Percentiles rank a stretch among this genome's conserved stretches.
phyloP scores from a whole-genome alignment of 306 rosid species.

The Chamaecrista fasciculata region DNA sequence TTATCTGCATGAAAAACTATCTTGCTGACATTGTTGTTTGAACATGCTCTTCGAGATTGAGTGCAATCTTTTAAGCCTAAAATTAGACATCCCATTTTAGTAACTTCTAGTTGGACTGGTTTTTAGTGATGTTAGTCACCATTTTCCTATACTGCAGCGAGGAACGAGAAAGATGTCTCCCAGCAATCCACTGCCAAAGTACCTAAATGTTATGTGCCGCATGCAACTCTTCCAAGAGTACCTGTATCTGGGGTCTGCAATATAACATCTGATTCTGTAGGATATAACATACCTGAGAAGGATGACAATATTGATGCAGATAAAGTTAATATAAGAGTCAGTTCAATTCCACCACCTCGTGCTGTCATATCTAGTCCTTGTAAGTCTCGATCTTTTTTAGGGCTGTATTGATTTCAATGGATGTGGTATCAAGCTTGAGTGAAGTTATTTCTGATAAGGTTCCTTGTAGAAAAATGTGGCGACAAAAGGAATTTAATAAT shows the following conservation, averaged over 20 bases:
- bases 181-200: conserved; percentile 39
- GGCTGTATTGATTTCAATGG: conserved; percentile 13
- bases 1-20: conserved; percentile 16
- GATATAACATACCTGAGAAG: conserved; percentile 39
- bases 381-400: conserved; percentile 27
- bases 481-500: background rate
- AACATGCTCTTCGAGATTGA: background rate
- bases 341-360: conserved; percentile 72
- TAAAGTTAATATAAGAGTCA: conserved; percentile 51
- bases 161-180: conserved; percentile 39
- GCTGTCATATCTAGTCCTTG: conserved; percentile 92
- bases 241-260: conserved; percentile 30
- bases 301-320: conserved; percentile 43
- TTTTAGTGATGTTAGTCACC: background rate
- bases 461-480: background rate
- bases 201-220: conserved; percentile 48
- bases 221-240: conserved; percentile 38
- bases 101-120: background rate
- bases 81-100: background rate
- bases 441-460: conserved; percentile 10
- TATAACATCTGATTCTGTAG: conserved; percentile 35
- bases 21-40: background rate
- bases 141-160: conserved; percentile 37
- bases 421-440: conserved; percentile 1
- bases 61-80: conserved; percentile 11